These are phyloP conservation scores for Scutellaria minor DNA, from an alignment of 257 asterid genomes.

Conservation along the genomic window DNA sequence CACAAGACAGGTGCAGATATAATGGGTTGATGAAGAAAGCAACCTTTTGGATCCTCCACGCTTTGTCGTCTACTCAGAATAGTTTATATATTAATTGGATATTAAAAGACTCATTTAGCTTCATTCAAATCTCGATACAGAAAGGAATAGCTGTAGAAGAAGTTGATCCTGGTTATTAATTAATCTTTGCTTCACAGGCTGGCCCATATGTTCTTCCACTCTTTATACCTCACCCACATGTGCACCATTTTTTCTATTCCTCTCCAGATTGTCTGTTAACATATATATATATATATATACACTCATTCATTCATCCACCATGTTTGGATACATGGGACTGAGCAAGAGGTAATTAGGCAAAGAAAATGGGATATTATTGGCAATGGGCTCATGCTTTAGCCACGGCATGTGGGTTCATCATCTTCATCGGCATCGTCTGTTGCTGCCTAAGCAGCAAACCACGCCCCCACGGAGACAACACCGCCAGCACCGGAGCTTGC, in stretches of 20 bases:
- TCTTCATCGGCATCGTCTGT: slow-evolving; percentile 47
- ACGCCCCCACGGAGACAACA: slow-evolving; percentile 35
- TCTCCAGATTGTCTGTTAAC: slow-evolving; percentile 16
- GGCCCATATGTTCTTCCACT: slow-evolving; percentile 32
- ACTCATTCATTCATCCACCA: too few species aligned
- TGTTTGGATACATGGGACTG: too few species aligned
- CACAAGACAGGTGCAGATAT: slow-evolving; percentile 15
- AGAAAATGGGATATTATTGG: slow-evolving; percentile 40
- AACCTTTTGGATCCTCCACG: neutral
- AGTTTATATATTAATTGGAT: too few species aligned
- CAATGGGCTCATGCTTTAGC: slow-evolving; percentile 49
- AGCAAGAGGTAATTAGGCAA: too few species aligned
- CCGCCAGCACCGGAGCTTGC: slow-evolving; percentile 38
- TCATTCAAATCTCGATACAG: too few species aligned
- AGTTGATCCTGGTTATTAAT: neutral
- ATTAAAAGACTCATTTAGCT: too few species aligned
- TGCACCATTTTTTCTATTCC: slow-evolving; percentile 31
- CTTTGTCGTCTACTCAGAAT: too few species aligned
- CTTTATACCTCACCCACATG: slow-evolving; percentile 33
- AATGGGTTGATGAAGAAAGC: slow-evolving; percentile 15
- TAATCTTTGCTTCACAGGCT: slow-evolving; percentile 31
- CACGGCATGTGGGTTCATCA: slow-evolving; percentile 45
- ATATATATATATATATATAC: slow-evolving; percentile 10
- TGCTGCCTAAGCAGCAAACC: slow-evolving; percentile 50
- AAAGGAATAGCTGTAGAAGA: neutral